A percentile compares a stretch with the other conserved stretches of the same genome.
Conservation (phyloP, 352 stramenopile species). For the Pythium vanterpoolii region DNA sequence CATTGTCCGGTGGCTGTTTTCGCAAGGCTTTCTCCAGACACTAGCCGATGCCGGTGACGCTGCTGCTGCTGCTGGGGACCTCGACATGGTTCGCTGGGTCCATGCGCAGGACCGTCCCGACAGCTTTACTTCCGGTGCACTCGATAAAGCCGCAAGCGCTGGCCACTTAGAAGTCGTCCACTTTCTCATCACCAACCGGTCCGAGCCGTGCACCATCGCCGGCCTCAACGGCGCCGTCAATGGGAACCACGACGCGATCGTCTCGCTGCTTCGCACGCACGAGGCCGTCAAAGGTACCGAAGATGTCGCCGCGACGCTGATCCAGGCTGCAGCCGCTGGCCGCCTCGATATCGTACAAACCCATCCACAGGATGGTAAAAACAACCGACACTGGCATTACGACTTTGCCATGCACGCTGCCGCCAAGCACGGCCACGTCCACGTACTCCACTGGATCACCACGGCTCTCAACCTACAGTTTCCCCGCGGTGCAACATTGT, state of each 20-base stretch:
- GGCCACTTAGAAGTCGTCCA: constrained; percentile 9
- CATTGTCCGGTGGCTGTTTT: constrained; percentile 8
- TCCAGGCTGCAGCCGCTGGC: background rate
- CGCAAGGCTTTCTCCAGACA: background rate
- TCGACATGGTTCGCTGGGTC: constrained; percentile 8
- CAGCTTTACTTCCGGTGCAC: background rate
- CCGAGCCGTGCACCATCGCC: background rate
- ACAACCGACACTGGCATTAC: background rate
- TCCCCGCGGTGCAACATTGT: background rate
- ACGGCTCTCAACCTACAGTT: background rate
- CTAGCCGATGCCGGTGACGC: background rate
- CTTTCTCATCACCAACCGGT: constrained; percentile 10
- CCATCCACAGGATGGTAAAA: background rate
- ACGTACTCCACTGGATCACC: constrained; percentile 7
- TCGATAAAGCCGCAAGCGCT: background rate
- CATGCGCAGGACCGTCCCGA: background rate
- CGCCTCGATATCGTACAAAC: background rate
- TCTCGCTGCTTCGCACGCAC: background rate
- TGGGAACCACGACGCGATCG: constrained; percentile 1
- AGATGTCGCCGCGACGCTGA: background rate
- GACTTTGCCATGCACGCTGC: constrained; percentile 7
- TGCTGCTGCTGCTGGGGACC: background rate
- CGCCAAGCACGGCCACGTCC: constrained; percentile 6
- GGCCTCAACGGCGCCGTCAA: background rate
- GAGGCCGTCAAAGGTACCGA: background rate